Conservation (phyloP, 805 yeast species). For the Cyberlindnera meyerae region DNA sequence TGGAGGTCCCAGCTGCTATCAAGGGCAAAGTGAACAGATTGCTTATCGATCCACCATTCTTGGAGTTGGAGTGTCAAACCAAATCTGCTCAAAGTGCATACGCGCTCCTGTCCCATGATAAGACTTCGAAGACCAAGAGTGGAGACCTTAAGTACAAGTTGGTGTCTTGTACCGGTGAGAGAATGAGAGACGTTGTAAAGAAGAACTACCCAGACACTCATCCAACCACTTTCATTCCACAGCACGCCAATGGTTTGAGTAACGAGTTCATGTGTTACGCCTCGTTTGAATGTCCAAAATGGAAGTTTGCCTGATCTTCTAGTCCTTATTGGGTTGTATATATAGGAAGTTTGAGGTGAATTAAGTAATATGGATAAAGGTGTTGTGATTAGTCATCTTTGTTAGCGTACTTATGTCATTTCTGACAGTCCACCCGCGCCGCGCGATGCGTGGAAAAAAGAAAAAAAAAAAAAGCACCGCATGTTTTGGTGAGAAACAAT, state of each 20-base stretch:
- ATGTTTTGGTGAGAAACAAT: too few species aligned
- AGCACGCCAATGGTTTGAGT: slow-evolving; percentile 79
- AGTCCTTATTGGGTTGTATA: too few species aligned
- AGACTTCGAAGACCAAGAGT: slow-evolving; percentile 30
- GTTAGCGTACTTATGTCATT: too few species aligned
- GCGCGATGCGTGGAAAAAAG: too few species aligned
- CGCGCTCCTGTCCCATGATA: slow-evolving; percentile 43
- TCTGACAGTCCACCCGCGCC: too few species aligned
- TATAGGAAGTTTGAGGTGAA: too few species aligned
- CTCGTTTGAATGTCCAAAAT: slow-evolving; percentile 58
- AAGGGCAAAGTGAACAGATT: slow-evolving; percentile 64
- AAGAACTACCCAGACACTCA: slow-evolving; percentile 58
- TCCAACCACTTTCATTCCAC: slow-evolving; percentile 68
- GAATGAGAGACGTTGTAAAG: slow-evolving; percentile 65
- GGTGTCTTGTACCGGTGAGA: slow-evolving; percentile 84
- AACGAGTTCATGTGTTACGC: slow-evolving; percentile 89
- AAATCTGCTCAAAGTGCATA: slow-evolving; percentile 63
- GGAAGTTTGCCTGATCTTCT: slow-evolving; percentile 46
- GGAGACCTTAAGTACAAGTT: slow-evolving; percentile 45
- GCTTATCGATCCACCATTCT: slow-evolving; percentile 83
- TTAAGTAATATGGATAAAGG: too few species aligned
- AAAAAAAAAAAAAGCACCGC: too few species aligned
- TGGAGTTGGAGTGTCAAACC: slow-evolving; percentile 76
- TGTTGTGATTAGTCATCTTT: too few species aligned
- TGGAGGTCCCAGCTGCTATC: slow-evolving; percentile 50